phyloP scores from a whole-genome alignment of 345 rosid genomes.

The Triadica sebifera region DNA sequence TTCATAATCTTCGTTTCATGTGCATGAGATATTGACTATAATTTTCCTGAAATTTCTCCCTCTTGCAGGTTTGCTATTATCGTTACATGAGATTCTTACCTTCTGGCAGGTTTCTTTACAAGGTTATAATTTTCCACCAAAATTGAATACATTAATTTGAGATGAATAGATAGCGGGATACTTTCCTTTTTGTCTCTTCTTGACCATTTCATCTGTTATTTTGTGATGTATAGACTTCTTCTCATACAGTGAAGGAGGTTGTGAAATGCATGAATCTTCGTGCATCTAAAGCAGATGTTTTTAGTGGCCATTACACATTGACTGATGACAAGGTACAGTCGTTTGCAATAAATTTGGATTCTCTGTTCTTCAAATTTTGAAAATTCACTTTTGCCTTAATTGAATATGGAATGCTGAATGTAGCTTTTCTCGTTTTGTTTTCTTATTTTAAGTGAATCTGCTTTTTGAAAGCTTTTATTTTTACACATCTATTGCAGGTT shows the following conservation, averaged over 20 bases:
- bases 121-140: conserved; percentile 45
- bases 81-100: conserved; percentile 86
- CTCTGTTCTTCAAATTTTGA: not conserved
- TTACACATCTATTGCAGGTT: conserved; percentile 42
- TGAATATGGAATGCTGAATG: not conserved
- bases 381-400: not conserved
- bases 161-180: not conserved
- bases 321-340: conserved; percentile 68
- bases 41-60: not conserved
- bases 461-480: conserved; percentile 3
- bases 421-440: conserved; percentile 1
- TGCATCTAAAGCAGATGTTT: conserved; percentile 74
- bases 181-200: conserved; percentile 17
- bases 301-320: conserved; percentile 68
- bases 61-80: conserved; percentile 79
- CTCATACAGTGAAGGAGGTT: conserved; percentile 82
- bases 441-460: not conserved
- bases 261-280: conserved; percentile 79
- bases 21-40: not conserved
- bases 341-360: not conserved
- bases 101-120: conserved; percentile 90
- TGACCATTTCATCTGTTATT: not conserved
- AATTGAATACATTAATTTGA: not conserved
- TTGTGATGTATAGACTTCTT: conserved; percentile 59
- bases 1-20: not conserved